Conservation (phyloP, 805 yeast genomes). For the Metschnikowia kofuensis region DNA sequence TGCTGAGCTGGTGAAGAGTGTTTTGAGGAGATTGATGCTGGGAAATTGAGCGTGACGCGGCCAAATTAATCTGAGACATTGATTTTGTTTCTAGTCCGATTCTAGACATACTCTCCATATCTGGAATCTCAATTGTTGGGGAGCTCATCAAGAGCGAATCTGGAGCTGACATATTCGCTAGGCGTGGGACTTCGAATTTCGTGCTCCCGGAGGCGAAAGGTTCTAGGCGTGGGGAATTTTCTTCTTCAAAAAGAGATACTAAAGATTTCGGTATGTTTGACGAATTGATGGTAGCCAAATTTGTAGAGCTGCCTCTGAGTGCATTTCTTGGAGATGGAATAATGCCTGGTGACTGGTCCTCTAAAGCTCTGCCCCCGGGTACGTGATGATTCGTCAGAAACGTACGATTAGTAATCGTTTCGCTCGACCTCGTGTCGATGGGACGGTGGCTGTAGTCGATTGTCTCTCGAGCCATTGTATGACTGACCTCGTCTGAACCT, state of each 20-base stretch:
- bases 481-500: conserved; percentile 23
- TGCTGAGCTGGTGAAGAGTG: conserved; percentile 22
- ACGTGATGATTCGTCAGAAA: conserved; percentile 3
- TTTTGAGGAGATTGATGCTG: conserved; percentile 10
- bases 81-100: conserved; percentile 15
- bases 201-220: conserved; percentile 1
- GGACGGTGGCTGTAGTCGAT: conserved; percentile 3
- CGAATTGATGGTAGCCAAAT: conserved; percentile 1
- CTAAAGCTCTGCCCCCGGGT: conserved; percentile 1
- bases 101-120: conserved; percentile 45
- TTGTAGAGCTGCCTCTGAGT: conserved; percentile 2
- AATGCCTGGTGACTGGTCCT: conserved; percentile 1
- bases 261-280: conserved; percentile 15
- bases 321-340: not conserved
- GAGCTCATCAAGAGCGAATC: conserved; percentile 32
- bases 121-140: conserved; percentile 70
- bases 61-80: conserved; percentile 7
- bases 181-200: conserved; percentile 11
- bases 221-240: conserved; percentile 3
- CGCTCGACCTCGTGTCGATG: conserved; percentile 13
- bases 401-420: conserved; percentile 27
- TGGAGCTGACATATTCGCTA: conserved; percentile 10
- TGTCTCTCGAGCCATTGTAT: conserved; percentile 28
- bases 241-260: conserved; percentile 17
- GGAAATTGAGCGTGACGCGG: conserved; percentile 6